These are phyloP conservation scores for Fusarium avenaceum DNA, from an alignment of 2,329 filamentous ascomycete species.

Conservation along the genomic window DNA sequence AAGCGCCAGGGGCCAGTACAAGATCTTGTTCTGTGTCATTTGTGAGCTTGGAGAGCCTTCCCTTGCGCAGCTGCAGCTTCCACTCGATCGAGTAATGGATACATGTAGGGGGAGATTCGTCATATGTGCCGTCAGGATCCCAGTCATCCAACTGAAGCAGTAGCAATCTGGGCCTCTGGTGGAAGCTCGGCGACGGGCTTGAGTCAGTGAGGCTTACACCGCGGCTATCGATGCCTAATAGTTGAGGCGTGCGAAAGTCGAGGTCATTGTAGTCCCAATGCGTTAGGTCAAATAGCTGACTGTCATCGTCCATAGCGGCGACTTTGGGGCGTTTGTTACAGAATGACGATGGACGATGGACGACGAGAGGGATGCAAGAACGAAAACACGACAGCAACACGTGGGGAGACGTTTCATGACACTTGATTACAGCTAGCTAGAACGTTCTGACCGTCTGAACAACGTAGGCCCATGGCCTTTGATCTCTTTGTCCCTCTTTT, in stretches of 20 bases:
- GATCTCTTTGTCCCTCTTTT: too few relatives aligned
- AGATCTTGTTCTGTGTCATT: conserved; percentile 19
- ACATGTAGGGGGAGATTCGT: conserved; percentile 20
- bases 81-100: conserved; percentile 25
- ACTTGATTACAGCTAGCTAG: too few relatives aligned
- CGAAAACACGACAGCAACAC: not conserved
- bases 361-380: not conserved
- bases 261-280: not conserved
- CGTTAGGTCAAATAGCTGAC: too few relatives aligned
- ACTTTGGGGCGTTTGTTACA: too few relatives aligned
- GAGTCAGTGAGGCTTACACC: not conserved
- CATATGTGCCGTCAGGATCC: conserved; percentile 12
- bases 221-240: not conserved
- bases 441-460: too few relatives aligned
- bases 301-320: too few relatives aligned
- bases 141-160: conserved; percentile 21
- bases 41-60: conserved; percentile 7
- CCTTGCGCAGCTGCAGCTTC: conserved; percentile 25
- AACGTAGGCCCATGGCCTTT: too few relatives aligned
- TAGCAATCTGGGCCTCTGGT: not conserved
- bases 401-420: not conserved
- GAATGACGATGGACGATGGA: too few relatives aligned
- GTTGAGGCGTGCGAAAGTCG: not conserved
- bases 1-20: conserved; percentile 21
- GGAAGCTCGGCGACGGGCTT: not conserved